Percentiles rank a stretch among this genome's conserved stretches.
These are phyloP conservation scores for Aspergillus coremiiformis DNA, from an alignment of 495 filamentous ascomycete genomes.

Conservation along the genomic window DNA sequence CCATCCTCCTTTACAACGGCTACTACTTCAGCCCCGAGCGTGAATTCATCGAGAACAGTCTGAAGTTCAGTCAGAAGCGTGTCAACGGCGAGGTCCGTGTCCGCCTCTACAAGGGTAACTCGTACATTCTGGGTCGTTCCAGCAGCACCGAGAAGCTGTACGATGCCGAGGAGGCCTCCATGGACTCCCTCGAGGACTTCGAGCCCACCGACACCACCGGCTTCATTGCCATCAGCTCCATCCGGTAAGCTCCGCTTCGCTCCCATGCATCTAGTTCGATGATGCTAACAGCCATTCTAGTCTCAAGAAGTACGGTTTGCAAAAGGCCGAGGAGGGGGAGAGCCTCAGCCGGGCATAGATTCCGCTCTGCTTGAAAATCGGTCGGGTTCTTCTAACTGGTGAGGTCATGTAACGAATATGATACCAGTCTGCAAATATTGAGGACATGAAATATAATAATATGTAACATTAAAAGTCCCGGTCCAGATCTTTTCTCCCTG, in stretches of 20 bases:
- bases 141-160: conserved; percentile 81
- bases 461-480: background rate
- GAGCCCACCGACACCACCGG: conserved; percentile 64
- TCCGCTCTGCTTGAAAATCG: no score
- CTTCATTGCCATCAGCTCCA: conserved; percentile 52
- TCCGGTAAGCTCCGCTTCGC: conserved; percentile 6
- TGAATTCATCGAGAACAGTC: conserved; percentile 66
- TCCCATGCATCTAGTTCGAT: background rate
- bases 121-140: conserved; percentile 67
- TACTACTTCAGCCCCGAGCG: conserved; percentile 69
- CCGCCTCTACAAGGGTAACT: conserved; percentile 69
- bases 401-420: background rate
- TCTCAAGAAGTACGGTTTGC: conserved; percentile 79
- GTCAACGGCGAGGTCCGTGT: conserved; percentile 64
- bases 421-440: background rate
- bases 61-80: conserved; percentile 60
- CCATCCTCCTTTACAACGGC: conserved; percentile 28
- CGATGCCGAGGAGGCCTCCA: conserved; percentile 66
- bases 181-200: conserved; percentile 85
- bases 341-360: conserved; percentile 10
- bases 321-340: conserved; percentile 58
- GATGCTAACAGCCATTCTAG: conserved; percentile 49
- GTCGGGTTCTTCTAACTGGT: no score
- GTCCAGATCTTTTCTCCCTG: background rate
- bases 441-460: background rate